Base-by-base conservation (phyloP, 2,329 filamentous ascomycete species). In the Fusarium bulbicola region DNA sequence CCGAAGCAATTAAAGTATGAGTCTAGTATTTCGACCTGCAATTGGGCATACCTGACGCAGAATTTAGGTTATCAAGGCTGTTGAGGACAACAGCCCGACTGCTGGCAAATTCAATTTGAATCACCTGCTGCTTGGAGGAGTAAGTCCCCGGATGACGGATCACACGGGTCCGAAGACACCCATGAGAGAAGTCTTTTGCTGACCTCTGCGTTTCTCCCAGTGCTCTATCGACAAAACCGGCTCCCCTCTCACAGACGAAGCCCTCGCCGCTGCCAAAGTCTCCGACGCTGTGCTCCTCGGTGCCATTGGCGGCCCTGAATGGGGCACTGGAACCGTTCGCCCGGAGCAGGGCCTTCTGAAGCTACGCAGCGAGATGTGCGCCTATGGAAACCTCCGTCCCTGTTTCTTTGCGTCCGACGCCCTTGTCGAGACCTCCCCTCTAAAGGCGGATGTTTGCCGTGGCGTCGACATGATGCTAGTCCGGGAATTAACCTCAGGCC, bases 281-380 rank as follows among this genome's bases (percentile, higher is more conserved):
- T 95, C 95, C 73, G 93, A 97, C 82, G 95, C 95, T 43, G 92
- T 98, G 68, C 91, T 98, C 67, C 91, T 98, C 59, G 95, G 95
- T 76, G 94, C 95, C 76, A 97, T 98, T 79, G 95, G 96, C 76
- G 95, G 96, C n/a, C 95, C 96, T 21, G 83, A 98, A 94, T 98
- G 95, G 95, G 95, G 95, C 70, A 96, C 95, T 37, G 94, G 93
- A 75, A 85, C 91, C 65, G 92, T 98, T 72, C 93, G 95, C 49
- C 95, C 95, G 3, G 96, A 98, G 83, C 94, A 98, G 85, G 96
- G 95, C 70, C 91, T 98, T 78, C 91, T 99, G 68, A 90, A 87
- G 76, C 93, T 99, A 60, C 94, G 95, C 85, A 98, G 97, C 85
- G 94, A 98, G 84, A 93, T 98, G 88, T 89, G 90, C 80, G 94